Evolutionary conservation across 768 basidiomycete genomes (phyloP), one percentile per base, ranked within the genome.

Genomic region (Serendipita sp.): DNA sequence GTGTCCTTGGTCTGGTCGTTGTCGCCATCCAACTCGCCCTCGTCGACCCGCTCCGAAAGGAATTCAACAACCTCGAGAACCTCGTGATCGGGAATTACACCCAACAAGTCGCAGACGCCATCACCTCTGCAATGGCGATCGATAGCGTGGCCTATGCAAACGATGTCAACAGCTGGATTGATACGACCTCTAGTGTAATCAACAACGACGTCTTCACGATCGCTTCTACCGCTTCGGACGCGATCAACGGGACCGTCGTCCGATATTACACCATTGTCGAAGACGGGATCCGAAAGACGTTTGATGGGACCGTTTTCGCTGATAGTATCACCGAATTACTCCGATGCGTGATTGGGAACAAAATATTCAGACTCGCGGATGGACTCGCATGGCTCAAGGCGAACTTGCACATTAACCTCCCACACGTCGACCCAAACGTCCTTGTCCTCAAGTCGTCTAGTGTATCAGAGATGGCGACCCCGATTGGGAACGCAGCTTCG

Each of bases 1-100:
- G 94, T n/a, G 76, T 92, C 68, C 84, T 97, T 68, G 94, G 94
- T 5, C 74, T 98, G 11, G 73, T 98, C 56, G 85, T 85, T 38
- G 85, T 98, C 38, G 79, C 96, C 74, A 77, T 95, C 37, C 96
- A 99, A 74, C 79, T 98, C 47, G 72, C 85, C 46, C 90, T 88
- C 3, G 75, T 97, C 65, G 76, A 79, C 0, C 89, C 92, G 0
- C 78, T 98, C 38, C 84, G 84, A 65, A 37, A 64, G 1, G 66
- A 70, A n/a, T 53, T 53, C n/a, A 32, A 53, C 48, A 7, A 53
- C 7, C 48, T 53, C 48, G 48, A 32, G 10, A 5, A 53, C 7
- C 16, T 53, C 7, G 32, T 53, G 7, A 53, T 53, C 48, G 48
- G 48, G 18, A 51, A 51, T 51, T 51, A 32, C 18, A 51, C 48